Conservation (phyloP, 2,329 filamentous ascomycete genomes). For the Cryoendolithus antarcticus region DNA sequence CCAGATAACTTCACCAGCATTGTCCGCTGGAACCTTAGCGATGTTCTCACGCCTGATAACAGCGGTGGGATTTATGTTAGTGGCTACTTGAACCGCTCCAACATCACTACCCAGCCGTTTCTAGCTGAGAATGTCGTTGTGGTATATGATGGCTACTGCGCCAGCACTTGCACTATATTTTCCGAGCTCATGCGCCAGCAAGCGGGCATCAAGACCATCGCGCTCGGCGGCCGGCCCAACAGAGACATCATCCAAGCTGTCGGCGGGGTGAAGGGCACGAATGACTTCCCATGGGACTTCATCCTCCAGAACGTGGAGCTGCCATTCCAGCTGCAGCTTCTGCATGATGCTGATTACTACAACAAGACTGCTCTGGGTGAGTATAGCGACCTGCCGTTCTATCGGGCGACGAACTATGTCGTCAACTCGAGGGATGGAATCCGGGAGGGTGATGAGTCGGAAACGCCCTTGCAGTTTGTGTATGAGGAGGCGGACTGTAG, state of each 20-base stretch:
- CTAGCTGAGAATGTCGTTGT: slow-evolving; percentile 28
- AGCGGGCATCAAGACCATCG: slow-evolving; percentile 22
- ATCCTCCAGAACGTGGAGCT: slow-evolving; percentile 11
- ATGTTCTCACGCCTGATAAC: slow-evolving; percentile 26
- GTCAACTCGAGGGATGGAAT: slow-evolving; percentile 22
- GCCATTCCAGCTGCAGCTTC: slow-evolving; percentile 14
- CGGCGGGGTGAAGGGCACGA: slow-evolving; percentile 28
- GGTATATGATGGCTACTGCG: slow-evolving; percentile 30
- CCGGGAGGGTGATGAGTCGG: slow-evolving; percentile 22
- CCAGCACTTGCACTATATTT: slow-evolving; percentile 31
- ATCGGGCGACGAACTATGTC: slow-evolving; percentile 12
- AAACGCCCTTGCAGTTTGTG: slow-evolving; percentile 37
- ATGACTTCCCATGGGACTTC: slow-evolving; percentile 15
- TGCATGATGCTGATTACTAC: slow-evolving; percentile 16
- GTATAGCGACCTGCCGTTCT: slow-evolving; percentile 17
- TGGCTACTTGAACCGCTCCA: slow-evolving; percentile 20
- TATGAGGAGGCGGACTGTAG: slow-evolving; percentile 39
- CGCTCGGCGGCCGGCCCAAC: slow-evolving; percentile 27
- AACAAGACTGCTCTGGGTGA: slow-evolving; percentile 15
- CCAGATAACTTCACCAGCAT: slow-evolving; percentile 27
- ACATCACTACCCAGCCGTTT: slow-evolving; percentile 24
- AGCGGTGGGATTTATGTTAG: slow-evolving; percentile 1
- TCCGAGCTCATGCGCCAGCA: slow-evolving; percentile 24
- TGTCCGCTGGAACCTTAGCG: slow-evolving; percentile 27
- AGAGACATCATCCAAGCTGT: slow-evolving; percentile 26